A percentile compares a stretch with the other conserved stretches of the same genome.
These are phyloP conservation scores for Ilyonectria sp. DNA, from an alignment of 2,329 filamentous ascomycete genomes.

Conservation along the genomic window DNA sequence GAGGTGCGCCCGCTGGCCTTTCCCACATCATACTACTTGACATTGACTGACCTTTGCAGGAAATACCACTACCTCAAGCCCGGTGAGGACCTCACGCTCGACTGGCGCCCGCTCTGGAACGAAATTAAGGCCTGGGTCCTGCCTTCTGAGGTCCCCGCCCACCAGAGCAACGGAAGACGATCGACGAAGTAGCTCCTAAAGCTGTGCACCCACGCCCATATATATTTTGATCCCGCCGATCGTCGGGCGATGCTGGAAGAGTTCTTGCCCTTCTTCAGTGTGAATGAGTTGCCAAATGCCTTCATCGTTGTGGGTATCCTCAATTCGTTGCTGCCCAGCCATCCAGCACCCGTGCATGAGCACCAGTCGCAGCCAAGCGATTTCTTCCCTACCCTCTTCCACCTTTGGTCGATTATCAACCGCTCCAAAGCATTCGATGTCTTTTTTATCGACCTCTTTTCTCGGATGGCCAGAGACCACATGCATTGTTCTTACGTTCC, in stretches of 20 bases:
- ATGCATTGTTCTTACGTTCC: constrained; percentile 81
- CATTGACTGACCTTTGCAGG: constrained; percentile 60
- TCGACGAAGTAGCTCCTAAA: too few relatives aligned
- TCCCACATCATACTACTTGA: constrained; percentile 23
- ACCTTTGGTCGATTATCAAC: constrained; percentile 94
- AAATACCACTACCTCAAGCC: constrained; percentile 96
- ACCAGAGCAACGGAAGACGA: too few relatives aligned
- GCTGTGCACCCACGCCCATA: too few relatives aligned
- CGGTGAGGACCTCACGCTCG: constrained; percentile 88
- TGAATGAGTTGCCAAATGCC: constrained; percentile 90
- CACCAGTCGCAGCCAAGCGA: constrained; percentile 85
- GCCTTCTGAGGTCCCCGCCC: too few relatives aligned
- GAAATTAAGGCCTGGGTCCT: too few relatives aligned
- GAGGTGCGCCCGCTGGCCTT: constrained; percentile 73
- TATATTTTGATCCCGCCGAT: too few relatives aligned
- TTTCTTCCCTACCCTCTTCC: constrained; percentile 94
- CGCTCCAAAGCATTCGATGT: constrained; percentile 90
- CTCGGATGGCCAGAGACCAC: constrained; percentile 87
- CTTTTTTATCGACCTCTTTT: constrained; percentile 91
- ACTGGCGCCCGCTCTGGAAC: too few relatives aligned
- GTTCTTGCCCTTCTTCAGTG: too few relatives aligned
- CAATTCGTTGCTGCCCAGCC: constrained; percentile 90
- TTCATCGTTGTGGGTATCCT: constrained; percentile 91
- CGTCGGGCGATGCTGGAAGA: too few relatives aligned
- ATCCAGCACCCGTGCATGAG: constrained; percentile 79